phyloP scores from a whole-genome alignment of 2,329 filamentous ascomycete species.

The Talaromyces sp. region DNA sequence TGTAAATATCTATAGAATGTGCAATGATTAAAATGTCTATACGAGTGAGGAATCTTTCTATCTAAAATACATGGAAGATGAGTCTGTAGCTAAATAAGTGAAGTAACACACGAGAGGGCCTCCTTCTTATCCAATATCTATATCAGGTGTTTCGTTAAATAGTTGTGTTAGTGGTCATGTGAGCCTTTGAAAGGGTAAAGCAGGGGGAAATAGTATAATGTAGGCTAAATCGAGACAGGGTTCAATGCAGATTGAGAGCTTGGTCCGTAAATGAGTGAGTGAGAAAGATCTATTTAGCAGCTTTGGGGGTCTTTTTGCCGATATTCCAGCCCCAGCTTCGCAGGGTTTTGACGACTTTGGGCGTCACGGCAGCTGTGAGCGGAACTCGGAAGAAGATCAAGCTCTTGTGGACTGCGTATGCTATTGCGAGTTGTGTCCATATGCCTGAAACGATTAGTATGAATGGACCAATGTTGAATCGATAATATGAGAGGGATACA shows the following conservation, averaged over 20 bases:
- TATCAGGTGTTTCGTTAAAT: neutral
- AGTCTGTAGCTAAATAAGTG: neutral
- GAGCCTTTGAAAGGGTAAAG: neutral
- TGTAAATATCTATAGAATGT: neutral
- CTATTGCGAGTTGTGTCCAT: constrained; percentile 84
- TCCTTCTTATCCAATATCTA: neutral
- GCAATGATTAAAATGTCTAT: neutral
- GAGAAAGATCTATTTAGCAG: constrained; percentile 1
- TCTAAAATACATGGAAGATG: constrained; percentile 2
- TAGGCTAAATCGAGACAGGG: neutral
- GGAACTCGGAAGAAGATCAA: constrained; percentile 97
- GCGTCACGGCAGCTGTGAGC: constrained; percentile 81
- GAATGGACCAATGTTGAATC: neutral
- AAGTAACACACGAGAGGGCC: neutral
- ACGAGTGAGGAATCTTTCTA: neutral
- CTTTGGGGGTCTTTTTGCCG: constrained; percentile 64
- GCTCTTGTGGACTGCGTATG: constrained; percentile 96
- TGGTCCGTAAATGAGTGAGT: neutral
- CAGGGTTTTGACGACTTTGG: constrained; percentile 88
- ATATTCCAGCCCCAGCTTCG: constrained; percentile 93
- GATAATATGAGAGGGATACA: constrained; percentile 39
- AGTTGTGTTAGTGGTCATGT: neutral
- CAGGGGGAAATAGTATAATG: neutral
- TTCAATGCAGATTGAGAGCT: constrained; percentile 3
- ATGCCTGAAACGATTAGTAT: constrained; percentile 48